phyloP scores from a whole-genome alignment of 2,329 filamentous ascomycete genomes.

The Curvularia hawaiiensis region DNA sequence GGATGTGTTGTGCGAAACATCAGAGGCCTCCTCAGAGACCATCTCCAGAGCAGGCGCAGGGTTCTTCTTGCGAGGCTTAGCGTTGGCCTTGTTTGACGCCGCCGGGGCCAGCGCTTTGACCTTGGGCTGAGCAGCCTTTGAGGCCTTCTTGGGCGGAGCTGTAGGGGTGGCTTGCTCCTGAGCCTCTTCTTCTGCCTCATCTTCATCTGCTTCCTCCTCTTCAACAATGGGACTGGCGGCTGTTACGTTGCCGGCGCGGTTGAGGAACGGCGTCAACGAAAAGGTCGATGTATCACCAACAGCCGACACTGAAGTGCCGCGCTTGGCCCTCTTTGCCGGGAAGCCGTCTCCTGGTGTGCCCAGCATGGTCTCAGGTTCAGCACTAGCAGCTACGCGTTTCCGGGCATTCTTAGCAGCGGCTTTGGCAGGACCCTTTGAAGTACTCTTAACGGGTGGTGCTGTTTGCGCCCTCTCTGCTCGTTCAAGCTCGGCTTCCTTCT shows the following conservation, averaged over 20 bases:
- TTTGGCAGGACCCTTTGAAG: constrained; percentile 43
- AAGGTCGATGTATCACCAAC: constrained; percentile 89
- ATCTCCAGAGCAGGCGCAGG: constrained; percentile 48
- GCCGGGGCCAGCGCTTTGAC: constrained; percentile 52
- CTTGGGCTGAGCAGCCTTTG: constrained; percentile 39
- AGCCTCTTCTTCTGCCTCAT: constrained; percentile 32
- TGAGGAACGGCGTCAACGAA: constrained; percentile 92
- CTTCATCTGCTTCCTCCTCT: constrained; percentile 21
- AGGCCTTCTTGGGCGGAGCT: constrained; percentile 35
- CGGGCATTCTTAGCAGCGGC: constrained; percentile 45
- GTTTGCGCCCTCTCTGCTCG: constrained; percentile 51
- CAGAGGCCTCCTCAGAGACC: constrained; percentile 51
- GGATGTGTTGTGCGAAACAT: constrained; percentile 34
- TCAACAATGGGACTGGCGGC: constrained; percentile 51
- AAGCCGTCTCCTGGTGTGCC: constrained; percentile 56
- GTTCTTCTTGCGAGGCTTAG: constrained; percentile 50
- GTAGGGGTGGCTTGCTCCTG: constrained; percentile 39
- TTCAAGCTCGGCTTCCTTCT: constrained; percentile 59
- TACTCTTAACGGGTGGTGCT: constrained; percentile 37
- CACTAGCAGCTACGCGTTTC: constrained; percentile 50
- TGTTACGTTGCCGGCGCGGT: constrained; percentile 68
- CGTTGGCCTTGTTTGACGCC: constrained; percentile 52
- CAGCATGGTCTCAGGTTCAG: constrained; percentile 55
- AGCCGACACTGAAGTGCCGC: constrained; percentile 59
- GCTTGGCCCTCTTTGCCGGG: constrained; percentile 53